Base-by-base conservation (phyloP, 352 stramenopile species). In the Pythium graminicola region DNA sequence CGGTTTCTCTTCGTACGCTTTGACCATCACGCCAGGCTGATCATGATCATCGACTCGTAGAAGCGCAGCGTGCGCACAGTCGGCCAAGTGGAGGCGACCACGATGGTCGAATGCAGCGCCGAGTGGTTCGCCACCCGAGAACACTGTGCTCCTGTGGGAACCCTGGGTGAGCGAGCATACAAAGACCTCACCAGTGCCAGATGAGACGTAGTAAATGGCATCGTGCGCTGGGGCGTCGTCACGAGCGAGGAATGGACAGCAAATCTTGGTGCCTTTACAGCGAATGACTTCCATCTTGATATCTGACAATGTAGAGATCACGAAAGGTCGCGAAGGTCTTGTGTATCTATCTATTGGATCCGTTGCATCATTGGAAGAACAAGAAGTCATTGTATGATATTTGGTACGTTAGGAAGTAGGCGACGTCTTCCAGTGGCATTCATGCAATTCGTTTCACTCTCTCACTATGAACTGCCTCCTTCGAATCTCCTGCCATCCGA, bases 21-120 rank as follows among this genome's bases (percentile, higher is more conserved):
- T 87, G 47, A 93, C 85, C 64, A 93, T 76, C 51, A 89, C 70
- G 32, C 74, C 74, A 3, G 76, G 77, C 32, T 91, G 76, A 2
- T 62, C 62, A 1, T 52, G 48, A 26, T 83, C 63, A 50, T 93
- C 79, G 24, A 85, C 74, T 2, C 80, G 73, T 1, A 93, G 62
- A 17, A 95, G 70, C 4, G 82, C 85, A 1, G 62, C 77, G 47
- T 92, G 81, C 0, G 73, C 85, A 14, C 69, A 76, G 66, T 95
- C 85, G 0, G 79, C 73, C 13, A 92, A 41, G 53, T 90, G 79
- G 19, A 95, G 54, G 6, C 71, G 69, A 0, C 77, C 81, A 38
- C 59, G 54, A 14, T 48, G 50, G 48, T 95, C 82, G 39, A 95
- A 80, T 17, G 76, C 66, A 2, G 81, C 79, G 17, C 81, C 82